Percentiles rank a stretch among this genome's conserved stretches.
Evolutionary conservation across 2,329 filamentous ascomycete genomes (phyloP).

Genomic region (Fusarium citri): DNA sequence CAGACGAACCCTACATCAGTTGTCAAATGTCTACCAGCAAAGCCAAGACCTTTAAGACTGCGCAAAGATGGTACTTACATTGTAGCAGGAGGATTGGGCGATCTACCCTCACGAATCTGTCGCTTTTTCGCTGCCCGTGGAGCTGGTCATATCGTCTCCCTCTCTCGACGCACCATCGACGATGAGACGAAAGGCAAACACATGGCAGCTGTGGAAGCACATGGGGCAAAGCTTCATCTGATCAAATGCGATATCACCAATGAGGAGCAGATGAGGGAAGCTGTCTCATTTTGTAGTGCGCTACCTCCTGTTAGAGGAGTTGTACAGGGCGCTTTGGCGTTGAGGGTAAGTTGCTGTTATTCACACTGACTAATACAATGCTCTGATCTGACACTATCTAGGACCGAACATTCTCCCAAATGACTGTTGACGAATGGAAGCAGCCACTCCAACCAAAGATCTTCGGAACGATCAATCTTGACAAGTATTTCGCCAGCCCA

Average conservation of each 20-base stretch:
- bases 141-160: constrained; percentile 12
- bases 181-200: constrained; percentile 2
- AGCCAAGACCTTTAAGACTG: neutral
- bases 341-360: neutral
- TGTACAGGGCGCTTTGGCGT: constrained; percentile 4
- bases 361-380: fast-evolving
- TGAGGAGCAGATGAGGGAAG: constrained; percentile 1
- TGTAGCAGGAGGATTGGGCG: constrained; percentile 1
- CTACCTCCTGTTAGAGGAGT: constrained; percentile 1
- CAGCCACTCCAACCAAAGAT: constrained; percentile 5
- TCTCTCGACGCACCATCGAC: constrained; percentile 3
- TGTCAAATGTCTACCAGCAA: neutral
- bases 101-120: constrained; percentile 5
- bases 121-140: constrained; percentile 6
- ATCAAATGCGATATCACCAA: constrained; percentile 8
- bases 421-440: constrained; percentile 11
- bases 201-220: neutral
- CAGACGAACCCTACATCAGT: neutral
- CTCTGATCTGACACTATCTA: neutral
- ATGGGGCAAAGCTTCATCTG: neutral
- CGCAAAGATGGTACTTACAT: constrained; percentile 1
- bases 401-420: constrained; percentile 12
- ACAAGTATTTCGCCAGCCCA: neutral
- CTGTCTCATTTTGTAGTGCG: neutral
- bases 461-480: constrained; percentile 8